Evolutionary conservation across 768 basidiomycete species (phyloP).

Genomic region (Cystobasidium onofrii): DNA sequence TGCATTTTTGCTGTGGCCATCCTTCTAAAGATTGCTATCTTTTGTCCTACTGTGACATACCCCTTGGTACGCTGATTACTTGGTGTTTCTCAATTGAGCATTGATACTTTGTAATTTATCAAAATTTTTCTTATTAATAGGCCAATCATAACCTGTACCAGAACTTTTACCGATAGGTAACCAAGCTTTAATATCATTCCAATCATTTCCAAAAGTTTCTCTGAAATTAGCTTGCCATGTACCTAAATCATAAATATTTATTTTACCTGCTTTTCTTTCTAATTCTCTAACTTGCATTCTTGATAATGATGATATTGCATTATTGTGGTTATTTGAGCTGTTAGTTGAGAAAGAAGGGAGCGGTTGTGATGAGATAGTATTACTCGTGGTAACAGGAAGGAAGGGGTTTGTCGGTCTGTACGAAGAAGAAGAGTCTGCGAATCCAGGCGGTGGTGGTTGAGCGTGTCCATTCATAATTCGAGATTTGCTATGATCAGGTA

Average conservation of each 20-base stretch:
- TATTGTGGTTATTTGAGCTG: background rate
- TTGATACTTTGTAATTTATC: constrained; percentile 3
- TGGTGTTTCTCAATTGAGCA: background rate
- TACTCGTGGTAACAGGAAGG: background rate
- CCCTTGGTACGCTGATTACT: too few relatives aligned
- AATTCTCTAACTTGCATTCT: constrained; percentile 8
- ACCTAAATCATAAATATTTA: constrained; percentile 29
- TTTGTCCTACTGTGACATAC: too few relatives aligned
- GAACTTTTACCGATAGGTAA: constrained; percentile 13
- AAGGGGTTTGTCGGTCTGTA: background rate
- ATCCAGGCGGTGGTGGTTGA: constrained; percentile 1
- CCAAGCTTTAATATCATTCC: constrained; percentile 9
- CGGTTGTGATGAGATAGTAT: background rate
- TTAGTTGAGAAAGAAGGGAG: background rate
- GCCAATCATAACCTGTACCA: constrained; percentile 16
- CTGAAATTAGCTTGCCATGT: constrained; percentile 8
- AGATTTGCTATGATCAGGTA: background rate
- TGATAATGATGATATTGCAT: constrained; percentile 14
- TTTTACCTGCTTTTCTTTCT: constrained; percentile 21
- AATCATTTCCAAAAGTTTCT: constrained; percentile 19
- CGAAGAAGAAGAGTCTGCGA: background rate
- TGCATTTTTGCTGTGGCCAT: too few relatives aligned
- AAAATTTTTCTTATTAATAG: constrained; percentile 12
- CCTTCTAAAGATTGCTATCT: too few relatives aligned
- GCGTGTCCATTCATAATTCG: background rate